phyloP scores from a whole-genome alignment of 164 flowering plant genomes.

The Sextonia rubra region DNA sequence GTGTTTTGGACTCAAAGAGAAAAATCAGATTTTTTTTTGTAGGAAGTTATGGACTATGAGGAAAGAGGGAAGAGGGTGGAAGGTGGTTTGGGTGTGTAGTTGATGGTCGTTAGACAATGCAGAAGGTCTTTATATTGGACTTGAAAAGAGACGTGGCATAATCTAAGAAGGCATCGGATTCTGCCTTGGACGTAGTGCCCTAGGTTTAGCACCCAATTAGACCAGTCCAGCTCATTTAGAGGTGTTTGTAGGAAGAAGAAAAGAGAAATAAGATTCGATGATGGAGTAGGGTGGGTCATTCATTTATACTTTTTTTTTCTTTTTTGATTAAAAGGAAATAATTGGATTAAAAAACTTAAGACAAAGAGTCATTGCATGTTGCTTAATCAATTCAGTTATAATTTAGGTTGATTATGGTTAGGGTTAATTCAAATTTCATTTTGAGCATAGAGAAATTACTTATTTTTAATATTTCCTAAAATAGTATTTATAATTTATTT shows the following conservation, averaged over 20 bases:
- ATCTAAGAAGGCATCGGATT: constrained; percentile 26
- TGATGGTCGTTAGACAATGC: neutral
- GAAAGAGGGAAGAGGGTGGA: neutral
- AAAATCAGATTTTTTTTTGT: neutral
- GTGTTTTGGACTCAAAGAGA: neutral
- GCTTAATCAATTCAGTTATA: too few species aligned
- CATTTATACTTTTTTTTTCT: too few species aligned
- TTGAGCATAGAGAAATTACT: too few species aligned
- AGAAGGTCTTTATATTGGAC: neutral
- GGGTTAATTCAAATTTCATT: too few species aligned
- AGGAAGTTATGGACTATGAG: neutral
- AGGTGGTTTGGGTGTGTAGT: neutral
- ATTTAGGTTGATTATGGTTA: too few species aligned
- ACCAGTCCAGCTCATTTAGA: constrained; percentile 11
- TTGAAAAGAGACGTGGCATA: constrained; percentile 9
- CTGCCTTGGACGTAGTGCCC: constrained; percentile 45
- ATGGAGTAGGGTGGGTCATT: too few species aligned
- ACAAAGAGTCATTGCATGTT: too few species aligned
- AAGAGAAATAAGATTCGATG: neutral
- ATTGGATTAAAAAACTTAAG: too few species aligned
- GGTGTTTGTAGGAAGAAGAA: neutral
- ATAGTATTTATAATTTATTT: too few species aligned
- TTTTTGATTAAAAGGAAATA: too few species aligned
- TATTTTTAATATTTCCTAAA: too few species aligned
- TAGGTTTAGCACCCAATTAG: constrained; percentile 30